Evolutionary conservation across 257 asterid species (phyloP).

Genomic region (Solanum ossicruentum): DNA sequence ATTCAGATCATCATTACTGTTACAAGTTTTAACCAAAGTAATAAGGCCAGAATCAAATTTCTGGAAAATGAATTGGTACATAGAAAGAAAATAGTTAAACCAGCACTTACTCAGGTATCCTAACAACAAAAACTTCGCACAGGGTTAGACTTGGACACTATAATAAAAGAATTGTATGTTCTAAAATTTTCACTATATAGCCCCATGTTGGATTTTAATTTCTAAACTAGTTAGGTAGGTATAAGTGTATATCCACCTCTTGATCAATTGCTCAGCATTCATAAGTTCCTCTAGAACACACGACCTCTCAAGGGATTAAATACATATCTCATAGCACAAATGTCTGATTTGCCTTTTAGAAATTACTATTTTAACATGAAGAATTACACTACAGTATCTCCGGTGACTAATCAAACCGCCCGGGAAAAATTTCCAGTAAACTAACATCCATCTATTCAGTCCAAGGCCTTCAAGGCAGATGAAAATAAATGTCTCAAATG

Average conservation of each 20-base stretch:
- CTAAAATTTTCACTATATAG: neutral
- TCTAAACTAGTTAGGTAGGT: neutral
- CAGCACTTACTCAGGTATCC: neutral
- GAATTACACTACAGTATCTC: neutral
- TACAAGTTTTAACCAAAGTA: neutral
- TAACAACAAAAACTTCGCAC: neutral
- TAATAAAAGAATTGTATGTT: neutral
- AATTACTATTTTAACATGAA: neutral
- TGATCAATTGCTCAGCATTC: neutral
- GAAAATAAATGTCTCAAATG: neutral
- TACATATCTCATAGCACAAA: neutral
- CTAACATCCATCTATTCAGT: neutral
- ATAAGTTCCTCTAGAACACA: neutral
- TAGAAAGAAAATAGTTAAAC: neutral
- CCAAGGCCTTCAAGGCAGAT: neutral
- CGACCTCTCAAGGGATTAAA: neutral
- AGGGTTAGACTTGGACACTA: neutral
- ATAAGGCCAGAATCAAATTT: neutral
- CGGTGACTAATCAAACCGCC: neutral
- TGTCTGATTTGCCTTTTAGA: neutral
- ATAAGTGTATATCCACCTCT: neutral
- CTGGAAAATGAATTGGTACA: neutral
- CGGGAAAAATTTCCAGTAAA: neutral
- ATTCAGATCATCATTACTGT: neutral
- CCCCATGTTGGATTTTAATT: neutral